Percentiles rank a stretch among this genome's conserved stretches.
Conservation (phyloP, 768 basidiomycete genomes). For the Leccinum incarnatum region DNA sequence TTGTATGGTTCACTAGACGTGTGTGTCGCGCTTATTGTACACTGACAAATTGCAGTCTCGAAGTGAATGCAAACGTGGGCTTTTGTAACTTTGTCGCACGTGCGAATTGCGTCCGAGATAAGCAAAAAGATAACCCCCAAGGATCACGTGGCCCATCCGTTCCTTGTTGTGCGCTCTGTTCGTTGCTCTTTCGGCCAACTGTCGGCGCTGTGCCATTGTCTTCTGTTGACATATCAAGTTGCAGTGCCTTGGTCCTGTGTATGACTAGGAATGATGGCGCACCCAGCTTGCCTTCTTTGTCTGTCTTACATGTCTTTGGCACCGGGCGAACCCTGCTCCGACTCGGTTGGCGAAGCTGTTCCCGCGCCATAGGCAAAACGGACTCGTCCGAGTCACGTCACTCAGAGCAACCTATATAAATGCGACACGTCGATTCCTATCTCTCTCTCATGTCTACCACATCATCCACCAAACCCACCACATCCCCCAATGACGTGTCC, state of each 20-base stretch:
- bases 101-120: conserved; percentile 16
- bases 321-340: background rate
- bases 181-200: background rate
- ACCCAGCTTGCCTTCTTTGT: conserved; percentile 6
- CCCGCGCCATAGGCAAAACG: conserved; percentile 22
- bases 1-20: conserved; percentile 31
- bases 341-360: conserved; percentile 20
- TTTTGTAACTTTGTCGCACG: conserved; percentile 6
- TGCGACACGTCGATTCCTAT: conserved; percentile 1
- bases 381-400: conserved; percentile 20
- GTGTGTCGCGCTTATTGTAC: conserved; percentile 22
- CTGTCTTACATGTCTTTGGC: background rate
- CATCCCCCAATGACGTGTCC: conserved; percentile 19
- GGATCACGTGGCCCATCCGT: conserved; percentile 15
- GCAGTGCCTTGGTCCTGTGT: conserved; percentile 22
- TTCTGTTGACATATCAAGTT: conserved; percentile 14
- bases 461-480: conserved; percentile 21
- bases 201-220: conserved; percentile 2
- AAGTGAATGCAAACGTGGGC: conserved; percentile 16
- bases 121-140: conserved; percentile 11
- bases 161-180: conserved; percentile 9
- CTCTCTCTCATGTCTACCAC: conserved; percentile 31
- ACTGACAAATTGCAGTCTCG: conserved; percentile 21
- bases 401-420: conserved; percentile 32
- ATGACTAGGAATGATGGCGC: conserved; percentile 17